These are phyloP conservation scores for Helenozyma rhizophorensis DNA, from an alignment of 805 yeast species.

Conservation along the genomic window DNA sequence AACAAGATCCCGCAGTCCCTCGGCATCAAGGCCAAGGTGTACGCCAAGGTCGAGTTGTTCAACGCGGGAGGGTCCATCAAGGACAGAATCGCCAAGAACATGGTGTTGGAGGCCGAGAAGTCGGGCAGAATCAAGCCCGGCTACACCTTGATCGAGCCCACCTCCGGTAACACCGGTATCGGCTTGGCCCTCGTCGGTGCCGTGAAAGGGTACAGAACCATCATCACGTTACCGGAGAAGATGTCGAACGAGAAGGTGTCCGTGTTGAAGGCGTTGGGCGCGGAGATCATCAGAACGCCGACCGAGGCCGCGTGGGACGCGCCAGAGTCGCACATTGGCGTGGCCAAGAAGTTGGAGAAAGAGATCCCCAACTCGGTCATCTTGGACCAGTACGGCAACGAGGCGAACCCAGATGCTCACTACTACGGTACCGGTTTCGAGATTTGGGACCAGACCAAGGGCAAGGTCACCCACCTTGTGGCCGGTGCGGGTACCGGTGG, in stretches of 20 bases:
- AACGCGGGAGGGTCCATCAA: slow-evolving; percentile 90
- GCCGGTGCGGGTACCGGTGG: slow-evolving; percentile 98
- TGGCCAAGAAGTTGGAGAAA: slow-evolving; percentile 71
- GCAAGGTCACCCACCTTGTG: slow-evolving; percentile 66
- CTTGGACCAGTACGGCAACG: slow-evolving; percentile 77
- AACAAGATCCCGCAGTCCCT: slow-evolving; percentile 72
- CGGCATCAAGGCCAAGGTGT: slow-evolving; percentile 67
- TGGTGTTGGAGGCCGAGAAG: slow-evolving; percentile 83
- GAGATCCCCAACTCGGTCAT: slow-evolving; percentile 84
- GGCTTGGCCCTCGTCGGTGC: slow-evolving; percentile 87
- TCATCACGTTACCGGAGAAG: slow-evolving; percentile 85
- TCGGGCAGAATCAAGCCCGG: slow-evolving; percentile 81
- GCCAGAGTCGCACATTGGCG: slow-evolving; percentile 89
- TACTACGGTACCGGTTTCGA: slow-evolving; percentile 81
- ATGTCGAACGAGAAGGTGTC: slow-evolving; percentile 90
- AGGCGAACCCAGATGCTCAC: slow-evolving; percentile 79
- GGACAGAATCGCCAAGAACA: slow-evolving; percentile 81
- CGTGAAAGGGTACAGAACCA: slow-evolving; percentile 79
- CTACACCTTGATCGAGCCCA: slow-evolving; percentile 80
- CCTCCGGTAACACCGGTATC: slow-evolving; percentile 89
- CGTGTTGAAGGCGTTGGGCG: slow-evolving; percentile 83
- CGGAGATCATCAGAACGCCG: slow-evolving; percentile 87
- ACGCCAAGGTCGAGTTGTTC: slow-evolving; percentile 76
- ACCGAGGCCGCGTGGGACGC: slow-evolving; percentile 92
- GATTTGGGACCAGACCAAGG: slow-evolving; percentile 75